phyloP scores from a whole-genome alignment of 2,329 filamentous ascomycete species.

The Verticillium tricorpus region DNA sequence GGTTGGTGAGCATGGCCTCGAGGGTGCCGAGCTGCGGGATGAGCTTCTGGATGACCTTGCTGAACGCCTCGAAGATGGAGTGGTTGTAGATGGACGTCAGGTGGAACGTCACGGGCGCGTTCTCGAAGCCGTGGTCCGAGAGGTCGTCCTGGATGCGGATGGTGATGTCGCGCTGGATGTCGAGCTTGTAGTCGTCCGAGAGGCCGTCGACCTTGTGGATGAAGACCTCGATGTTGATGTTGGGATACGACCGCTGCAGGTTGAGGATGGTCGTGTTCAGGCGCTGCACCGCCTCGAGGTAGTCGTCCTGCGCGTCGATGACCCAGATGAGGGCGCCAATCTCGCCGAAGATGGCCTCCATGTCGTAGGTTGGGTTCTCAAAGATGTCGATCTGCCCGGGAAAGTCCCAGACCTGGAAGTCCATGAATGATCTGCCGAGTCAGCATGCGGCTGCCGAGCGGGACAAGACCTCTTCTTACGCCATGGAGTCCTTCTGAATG shows the following conservation, averaged over 20 bases:
- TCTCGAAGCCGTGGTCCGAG: conserved; percentile 87
- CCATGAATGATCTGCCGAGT: conserved; percentile 82
- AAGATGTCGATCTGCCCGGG: conserved; percentile 89
- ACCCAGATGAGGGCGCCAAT: conserved; percentile 97
- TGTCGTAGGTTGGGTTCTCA: conserved; percentile 82
- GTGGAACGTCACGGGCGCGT: conserved; percentile 90
- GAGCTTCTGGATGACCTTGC: conserved; percentile 96
- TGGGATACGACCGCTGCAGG: conserved; percentile 81
- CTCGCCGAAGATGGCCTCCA: conserved; percentile 89
- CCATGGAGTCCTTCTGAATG: conserved; percentile 92
- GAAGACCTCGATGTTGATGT: conserved; percentile 96
- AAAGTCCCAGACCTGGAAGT: conserved; percentile 98
- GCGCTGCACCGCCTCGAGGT: conserved; percentile 82
- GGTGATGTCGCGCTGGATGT: conserved; percentile 94
- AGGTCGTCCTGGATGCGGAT: conserved; percentile 96
- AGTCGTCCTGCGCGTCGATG: conserved; percentile 97
- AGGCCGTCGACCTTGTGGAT: conserved; percentile 99
- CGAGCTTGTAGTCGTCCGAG: conserved; percentile 91
- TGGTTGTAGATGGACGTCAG: conserved; percentile 98
- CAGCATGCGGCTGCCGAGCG: neutral
- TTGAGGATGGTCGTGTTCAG: conserved; percentile 87
- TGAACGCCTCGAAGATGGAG: conserved; percentile 96
- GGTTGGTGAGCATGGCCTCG: conserved; percentile 88
- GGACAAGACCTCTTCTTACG: conserved; percentile 52
- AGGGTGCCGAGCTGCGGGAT: conserved; percentile 90